Evolutionary conservation across 306 rosid species (phyloP).

Genomic region (Sechiopsis laciniata): DNA sequence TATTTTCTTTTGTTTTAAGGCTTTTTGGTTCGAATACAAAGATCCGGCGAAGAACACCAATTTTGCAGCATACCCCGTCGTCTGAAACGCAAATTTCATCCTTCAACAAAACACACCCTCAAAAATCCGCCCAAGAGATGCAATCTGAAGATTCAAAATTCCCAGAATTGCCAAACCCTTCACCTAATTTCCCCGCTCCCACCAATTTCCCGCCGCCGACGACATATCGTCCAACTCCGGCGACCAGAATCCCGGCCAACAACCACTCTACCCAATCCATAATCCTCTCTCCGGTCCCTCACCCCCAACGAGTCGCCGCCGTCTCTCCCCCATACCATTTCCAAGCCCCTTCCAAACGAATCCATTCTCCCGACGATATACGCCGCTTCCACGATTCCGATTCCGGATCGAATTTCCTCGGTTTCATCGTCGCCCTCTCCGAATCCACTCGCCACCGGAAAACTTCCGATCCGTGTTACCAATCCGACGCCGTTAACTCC

Average conservation of each 20-base stretch:
- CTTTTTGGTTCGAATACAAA: no score
- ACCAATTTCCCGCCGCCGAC: conserved; percentile 70
- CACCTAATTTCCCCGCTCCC: conserved; percentile 46
- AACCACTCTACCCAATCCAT: conserved; percentile 42
- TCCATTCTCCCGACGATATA: conserved; percentile 64
- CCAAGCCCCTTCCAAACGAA: conserved; percentile 55
- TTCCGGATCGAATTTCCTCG: conserved; percentile 25
- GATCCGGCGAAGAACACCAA: background rate
- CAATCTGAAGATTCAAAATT: conserved; percentile 19
- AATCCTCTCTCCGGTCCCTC: conserved; percentile 72
- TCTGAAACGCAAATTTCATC: background rate
- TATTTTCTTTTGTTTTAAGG: no score
- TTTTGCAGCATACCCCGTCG: background rate
- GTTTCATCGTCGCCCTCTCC: conserved; percentile 17
- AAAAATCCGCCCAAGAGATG: background rate
- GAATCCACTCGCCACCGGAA: conserved; percentile 11
- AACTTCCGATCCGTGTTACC: conserved; percentile 28
- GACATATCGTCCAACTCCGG: conserved; percentile 59
- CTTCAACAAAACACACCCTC: background rate
- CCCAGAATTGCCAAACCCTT: conserved; percentile 32
- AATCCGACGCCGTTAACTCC: conserved; percentile 36
- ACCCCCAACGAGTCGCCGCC: conserved; percentile 52
- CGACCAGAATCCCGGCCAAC: conserved; percentile 61
- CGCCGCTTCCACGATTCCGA: conserved; percentile 55
- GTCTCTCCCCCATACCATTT: conserved; percentile 46